These are phyloP conservation scores for Leishmania arabica DNA, from an alignment of 208 protist species.

Conservation along the genomic window DNA sequence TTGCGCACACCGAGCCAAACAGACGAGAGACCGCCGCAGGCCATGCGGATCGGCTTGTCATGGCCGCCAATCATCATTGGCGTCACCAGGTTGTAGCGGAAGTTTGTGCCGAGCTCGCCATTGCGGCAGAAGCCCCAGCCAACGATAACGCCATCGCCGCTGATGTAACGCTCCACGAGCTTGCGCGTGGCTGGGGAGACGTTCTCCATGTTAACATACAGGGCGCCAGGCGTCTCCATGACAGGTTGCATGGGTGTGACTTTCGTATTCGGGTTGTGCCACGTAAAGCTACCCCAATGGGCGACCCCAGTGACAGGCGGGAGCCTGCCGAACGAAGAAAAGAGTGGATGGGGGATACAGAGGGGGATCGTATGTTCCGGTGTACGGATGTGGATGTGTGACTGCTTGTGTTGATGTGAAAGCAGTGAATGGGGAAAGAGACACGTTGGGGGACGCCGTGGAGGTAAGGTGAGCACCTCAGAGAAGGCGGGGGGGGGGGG, in stretches of 20 bases:
- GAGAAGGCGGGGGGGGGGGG: too few species aligned
- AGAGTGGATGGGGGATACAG: background rate
- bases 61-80: conserved; percentile 74
- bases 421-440: too few species aligned
- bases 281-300: background rate
- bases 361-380: background rate
- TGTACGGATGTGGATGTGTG: background rate
- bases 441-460: background rate
- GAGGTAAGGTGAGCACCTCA: background rate
- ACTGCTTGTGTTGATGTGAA: background rate
- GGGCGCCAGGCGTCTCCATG: conserved; percentile 25
- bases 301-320: background rate
- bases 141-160: conserved; percentile 70
- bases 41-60: conserved; percentile 76
- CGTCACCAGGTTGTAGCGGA: conserved; percentile 66
- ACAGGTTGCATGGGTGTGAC: background rate
- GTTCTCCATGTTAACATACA: conserved; percentile 40
- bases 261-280: background rate
- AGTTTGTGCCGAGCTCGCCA: conserved; percentile 71
- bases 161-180: conserved; percentile 57
- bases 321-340: background rate
- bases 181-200: conserved; percentile 19
- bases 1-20: conserved; percentile 67
- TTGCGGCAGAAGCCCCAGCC: conserved; percentile 76
- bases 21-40: conserved; percentile 64